Evolutionary conservation across 164 flowering plant genomes (phyloP), one percentile per base, ranked within the genome.

Genomic region (Umbilicus rupestris): DNA sequence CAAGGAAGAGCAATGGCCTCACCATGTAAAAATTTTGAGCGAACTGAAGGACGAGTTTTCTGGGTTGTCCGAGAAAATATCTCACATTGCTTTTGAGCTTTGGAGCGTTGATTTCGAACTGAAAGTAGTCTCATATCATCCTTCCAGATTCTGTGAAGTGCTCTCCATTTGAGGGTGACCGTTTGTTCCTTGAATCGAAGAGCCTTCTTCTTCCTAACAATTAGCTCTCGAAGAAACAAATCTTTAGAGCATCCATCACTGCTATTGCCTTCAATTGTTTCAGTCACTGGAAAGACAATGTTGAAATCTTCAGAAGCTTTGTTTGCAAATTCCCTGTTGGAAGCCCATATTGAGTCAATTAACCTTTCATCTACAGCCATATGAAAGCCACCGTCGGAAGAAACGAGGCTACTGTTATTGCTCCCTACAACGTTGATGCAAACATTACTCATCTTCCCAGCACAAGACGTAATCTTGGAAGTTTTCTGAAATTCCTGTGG

Each of bases 111-210:
- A 70, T 82, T 95, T 78, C 80, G 78, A 6, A 83, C 16, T 50
- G 92, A 85, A 71, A 82, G 85, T 69, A 82, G 60, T 0, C 81
- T 84, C 83, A 82, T 28, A 68, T 89, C 95, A 66, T 90, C 94
- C 75, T 82, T 88, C 97, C 98, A 95, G 33, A 83, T 59, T 66
- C 86, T 84, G 59, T 77, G 89, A 66, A 82, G 75, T 14, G 84
- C 83, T 78, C 82, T 82, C 76, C 75, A 92, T 73, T 92, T 92
- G 15, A 95, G 81, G 33, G 84, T 55, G 33, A 92, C 71, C 19
- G 78, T 87, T 68, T 76, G 82, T 76, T 92, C 97, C 81, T 87
- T 90, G 65, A 88, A 88, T 66, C 70, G 83, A 62, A 78, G 71
- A 67, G 68, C 73, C 39, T 70, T 75, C 76, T 82, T 83, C 68